Base-by-base conservation (phyloP, 208 protist species). In the Borovskyia barvae region DNA sequence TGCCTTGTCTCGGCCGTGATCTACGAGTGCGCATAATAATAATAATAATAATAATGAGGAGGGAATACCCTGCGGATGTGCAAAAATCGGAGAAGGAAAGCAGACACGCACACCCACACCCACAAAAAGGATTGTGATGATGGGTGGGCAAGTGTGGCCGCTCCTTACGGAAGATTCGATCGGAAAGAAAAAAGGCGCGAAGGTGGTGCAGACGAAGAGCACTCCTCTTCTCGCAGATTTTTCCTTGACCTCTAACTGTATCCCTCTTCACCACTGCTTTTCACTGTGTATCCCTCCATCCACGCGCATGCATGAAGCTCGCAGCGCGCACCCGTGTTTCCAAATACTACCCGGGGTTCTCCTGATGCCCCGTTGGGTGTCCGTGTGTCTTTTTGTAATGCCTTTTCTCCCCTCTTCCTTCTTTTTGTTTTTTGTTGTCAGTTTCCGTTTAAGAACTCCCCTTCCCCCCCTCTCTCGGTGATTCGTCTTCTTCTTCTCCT, bases 1-100 rank as follows among this genome's bases (percentile, higher is more conserved):
- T 83, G 70, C 72, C 66, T 68, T 24, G 43, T 29, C 37, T 61
- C 61, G 39, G 64, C 70, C 22, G 54, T 78, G 52, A 64, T 68
- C 24, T 77, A 78, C 46, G 41, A 80, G 51, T 63, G 47, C 49
- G 54, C 19, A 1, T 63, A 39, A 15, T 39, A n/a, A n/a, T n/a
- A n/a, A n/a, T n/a, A n/a, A n/a, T n/a, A n/a, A n/a, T n/a, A n/a
- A n/a, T n/a, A n/a, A n/a, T n/a, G n/a, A n/a, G n/a, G n/a, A n/a
- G n/a, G n/a, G n/a, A n/a, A n/a, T n/a, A n/a, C n/a, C n/a, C n/a
- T n/a, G n/a, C n/a, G n/a, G n/a, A n/a, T n/a, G n/a, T n/a, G n/a
- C n/a, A n/a, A n/a, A n/a, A n/a, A n/a, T n/a, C n/a, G n/a, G n/a
- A n/a, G n/a, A n/a, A n/a, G n/a, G n/a, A n/a, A n/a, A n/a, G n/a